phyloP scores from a whole-genome alignment of 768 basidiomycete species.

The Kockovaella imperatae region DNA sequence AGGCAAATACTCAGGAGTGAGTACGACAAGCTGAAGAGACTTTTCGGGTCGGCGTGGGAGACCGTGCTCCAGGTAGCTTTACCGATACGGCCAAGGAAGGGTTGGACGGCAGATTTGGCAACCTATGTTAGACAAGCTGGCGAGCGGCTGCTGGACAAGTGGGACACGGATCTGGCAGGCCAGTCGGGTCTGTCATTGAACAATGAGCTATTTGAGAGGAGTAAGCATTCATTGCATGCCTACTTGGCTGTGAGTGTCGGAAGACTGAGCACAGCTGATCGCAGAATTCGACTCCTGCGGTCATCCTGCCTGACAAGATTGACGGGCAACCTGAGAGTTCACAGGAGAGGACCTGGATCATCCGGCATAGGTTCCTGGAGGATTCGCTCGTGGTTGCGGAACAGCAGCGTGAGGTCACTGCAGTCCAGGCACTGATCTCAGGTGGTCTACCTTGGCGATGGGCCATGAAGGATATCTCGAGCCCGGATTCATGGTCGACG shows the following conservation, averaged over 20 bases:
- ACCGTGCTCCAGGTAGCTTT: no score
- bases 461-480: slow-evolving; percentile 26
- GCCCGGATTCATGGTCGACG: slow-evolving; percentile 25
- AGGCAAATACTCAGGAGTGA: no score
- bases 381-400: slow-evolving; percentile 33
- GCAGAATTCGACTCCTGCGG: not conserved
- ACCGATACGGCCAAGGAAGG: no score
- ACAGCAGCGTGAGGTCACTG: slow-evolving; percentile 29
- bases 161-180: not conserved
- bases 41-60: no score
- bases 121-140: not conserved
- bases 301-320: not conserved
- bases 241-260: slow-evolving; percentile 19
- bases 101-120: not conserved
- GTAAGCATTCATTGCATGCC: slow-evolving; percentile 20
- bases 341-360: slow-evolving; percentile 17
- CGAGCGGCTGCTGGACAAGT: not conserved
- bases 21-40: no score
- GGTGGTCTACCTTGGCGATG: slow-evolving; percentile 37
- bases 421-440: not conserved
- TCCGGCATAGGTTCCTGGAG: slow-evolving; percentile 30
- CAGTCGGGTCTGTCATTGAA: slow-evolving; percentile 2
- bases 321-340: slow-evolving; percentile 4
- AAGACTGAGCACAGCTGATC: not conserved
- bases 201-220: slow-evolving; percentile 27